Evolutionary conservation across 352 stramenopile species (phyloP), one percentile per base, ranked within the genome.

Genomic region (Phytophthora litchii): DNA sequence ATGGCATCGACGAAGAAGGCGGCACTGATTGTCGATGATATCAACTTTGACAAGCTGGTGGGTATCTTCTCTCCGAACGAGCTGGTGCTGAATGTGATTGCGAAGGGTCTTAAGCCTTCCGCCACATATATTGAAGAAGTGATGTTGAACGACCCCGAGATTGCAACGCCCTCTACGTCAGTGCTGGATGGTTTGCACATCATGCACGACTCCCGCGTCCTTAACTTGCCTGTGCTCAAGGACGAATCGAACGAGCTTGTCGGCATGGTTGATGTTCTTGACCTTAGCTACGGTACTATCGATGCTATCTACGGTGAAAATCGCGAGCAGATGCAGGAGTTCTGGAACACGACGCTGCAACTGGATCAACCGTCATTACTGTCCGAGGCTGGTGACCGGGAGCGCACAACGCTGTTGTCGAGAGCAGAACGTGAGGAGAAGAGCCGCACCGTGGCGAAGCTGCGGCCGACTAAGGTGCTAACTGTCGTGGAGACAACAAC

Each of bases 1-100:
- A 94, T 98, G 67, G 83, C 86, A 9, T 71, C 62, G 6, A 73
- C 86, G 6, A 80, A 91, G 25, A 98, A 99, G 72, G 96, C 96
- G 11, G 92, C 90, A 1, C 74, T 99, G 23, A 92, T 99, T 45
- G 92, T 98, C 6, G 94, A 98, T 37, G 75, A 83, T 12, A 76
- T 96, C 11, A 86, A 93, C 31, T 79, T 80, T 16, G 78, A 93
- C 44, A 80, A 91, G 42, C 67, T 99, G 8, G 82, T 98, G 20
- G 97, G 97, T 34, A 88, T 99, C 31, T 98, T 99, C 60, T 98
- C 96, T 12, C 97, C 97, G 23, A 98, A 98, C 60, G 97, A 99
- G 67, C 81, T 99, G 64, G 95, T 99, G 66, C 92, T 94, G 41
- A 89, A 97, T 45, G 96, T 98, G 32, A 90, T 99, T 60, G 92